phyloP scores from a whole-genome alignment of 2,329 filamentous ascomycete species.

The Cercospora berteroae region DNA sequence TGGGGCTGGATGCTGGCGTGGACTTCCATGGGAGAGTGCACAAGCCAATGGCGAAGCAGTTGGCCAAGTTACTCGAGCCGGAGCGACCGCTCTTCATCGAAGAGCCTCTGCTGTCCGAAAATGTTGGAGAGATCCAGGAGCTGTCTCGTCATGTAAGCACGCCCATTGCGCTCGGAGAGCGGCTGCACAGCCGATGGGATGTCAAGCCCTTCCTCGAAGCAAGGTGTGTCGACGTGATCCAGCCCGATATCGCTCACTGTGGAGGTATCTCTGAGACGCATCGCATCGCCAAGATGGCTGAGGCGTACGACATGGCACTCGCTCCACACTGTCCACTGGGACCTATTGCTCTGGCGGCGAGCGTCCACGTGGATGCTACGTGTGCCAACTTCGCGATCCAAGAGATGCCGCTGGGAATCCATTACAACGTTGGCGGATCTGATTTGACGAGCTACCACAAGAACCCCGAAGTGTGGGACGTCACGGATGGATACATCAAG shows the following conservation, averaged over 20 bases:
- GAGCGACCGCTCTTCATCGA: constrained; percentile 71
- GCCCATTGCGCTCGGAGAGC: constrained; percentile 71
- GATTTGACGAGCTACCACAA: constrained; percentile 50
- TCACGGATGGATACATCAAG: constrained; percentile 33
- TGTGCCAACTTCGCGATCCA: constrained; percentile 69
- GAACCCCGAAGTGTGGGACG: constrained; percentile 32
- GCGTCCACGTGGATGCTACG: constrained; percentile 62
- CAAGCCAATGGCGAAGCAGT: constrained; percentile 75
- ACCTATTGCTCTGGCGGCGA: constrained; percentile 71
- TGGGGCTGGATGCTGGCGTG: constrained; percentile 70
- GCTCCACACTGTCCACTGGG: constrained; percentile 74
- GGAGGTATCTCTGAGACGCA: constrained; percentile 67
- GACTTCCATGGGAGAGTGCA: constrained; percentile 78
- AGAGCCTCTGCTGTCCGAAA: constrained; percentile 69
- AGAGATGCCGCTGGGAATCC: constrained; percentile 77
- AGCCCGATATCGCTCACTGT: constrained; percentile 71
- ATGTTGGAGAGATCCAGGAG: constrained; percentile 63
- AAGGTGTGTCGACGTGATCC: constrained; percentile 66
- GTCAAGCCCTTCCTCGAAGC: constrained; percentile 69
- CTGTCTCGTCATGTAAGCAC: constrained; percentile 56
- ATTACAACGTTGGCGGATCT: constrained; percentile 68
- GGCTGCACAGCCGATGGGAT: constrained; percentile 71
- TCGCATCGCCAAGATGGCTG: constrained; percentile 68
- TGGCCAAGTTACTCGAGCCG: constrained; percentile 65
- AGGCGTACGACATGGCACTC: constrained; percentile 66